Conservation (phyloP, 108 stramenopile species). For the Fragilaria crotonensis region DNA sequence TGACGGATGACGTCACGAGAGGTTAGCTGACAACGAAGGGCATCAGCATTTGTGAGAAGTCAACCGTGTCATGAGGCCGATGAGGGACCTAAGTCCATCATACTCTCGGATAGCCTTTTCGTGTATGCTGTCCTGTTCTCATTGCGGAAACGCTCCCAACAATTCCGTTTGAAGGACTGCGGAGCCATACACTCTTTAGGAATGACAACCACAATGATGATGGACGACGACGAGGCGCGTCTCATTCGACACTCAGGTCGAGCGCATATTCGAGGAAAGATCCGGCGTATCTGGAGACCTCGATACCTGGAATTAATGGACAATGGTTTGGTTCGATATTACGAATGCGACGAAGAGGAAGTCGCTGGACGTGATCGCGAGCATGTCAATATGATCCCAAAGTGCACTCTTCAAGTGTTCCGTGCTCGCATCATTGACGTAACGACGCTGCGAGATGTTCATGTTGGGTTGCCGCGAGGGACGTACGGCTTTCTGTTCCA, state of each 20-base stretch:
- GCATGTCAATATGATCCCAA: slow-evolving; percentile 39
- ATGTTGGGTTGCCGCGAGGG: slow-evolving; percentile 70
- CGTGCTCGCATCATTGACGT: slow-evolving; percentile 77
- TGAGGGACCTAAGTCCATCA: no score
- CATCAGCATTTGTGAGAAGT: no score
- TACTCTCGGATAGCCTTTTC: no score
- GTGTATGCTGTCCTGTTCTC: no score
- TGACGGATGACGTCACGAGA: no score
- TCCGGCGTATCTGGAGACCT: slow-evolving; percentile 83
- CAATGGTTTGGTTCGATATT: slow-evolving; percentile 72
- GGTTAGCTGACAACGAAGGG: no score
- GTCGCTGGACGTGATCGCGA: slow-evolving; percentile 10
- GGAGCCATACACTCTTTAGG: no score
- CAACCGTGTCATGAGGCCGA: no score
- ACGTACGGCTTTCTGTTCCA: slow-evolving; percentile 76
- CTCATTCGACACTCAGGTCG: slow-evolving; percentile 56
- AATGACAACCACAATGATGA: no score
- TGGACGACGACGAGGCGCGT: not conserved
- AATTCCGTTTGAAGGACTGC: no score
- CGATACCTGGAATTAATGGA: slow-evolving; percentile 72
- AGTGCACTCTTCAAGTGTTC: slow-evolving; percentile 36
- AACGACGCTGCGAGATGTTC: slow-evolving; percentile 69
- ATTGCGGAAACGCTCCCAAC: no score
- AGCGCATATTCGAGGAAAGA: slow-evolving; percentile 74
- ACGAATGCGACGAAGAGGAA: slow-evolving; percentile 38